Evolutionary conservation across 441 rosid species (phyloP), one percentile per base, ranked within the genome.

Genomic region (Corymbia citriodora): DNA sequence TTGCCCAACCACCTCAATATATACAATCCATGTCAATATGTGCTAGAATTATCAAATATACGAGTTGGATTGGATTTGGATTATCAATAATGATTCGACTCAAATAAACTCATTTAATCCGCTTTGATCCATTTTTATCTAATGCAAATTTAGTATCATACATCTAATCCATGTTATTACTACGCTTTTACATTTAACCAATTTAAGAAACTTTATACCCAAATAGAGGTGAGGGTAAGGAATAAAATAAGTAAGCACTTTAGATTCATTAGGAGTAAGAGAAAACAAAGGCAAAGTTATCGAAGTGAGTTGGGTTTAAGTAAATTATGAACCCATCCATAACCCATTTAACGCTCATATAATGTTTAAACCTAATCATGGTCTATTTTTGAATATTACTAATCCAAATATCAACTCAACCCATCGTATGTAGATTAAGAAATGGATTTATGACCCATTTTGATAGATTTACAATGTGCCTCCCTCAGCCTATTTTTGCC

Each of bases 31-130:
- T 33, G 79, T 68, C 36, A 17, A 59, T 25, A 7, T 23, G 14
- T 23, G 4, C 7, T 10, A 10, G n/a, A 59, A 27, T 59, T 1
- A 0, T 59, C 7, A 25, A 59, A 25, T 25, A 29, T 3, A 10
- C 9, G 14, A 13, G 5, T 9, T 1, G 6, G 10, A 0, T 57
- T 21, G 2, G 12, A 25, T 57, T 57, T 57, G 6, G 2, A 6
- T 57, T 57, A 3, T 57, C 2, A 13, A 57, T 9, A 57, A 23
- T 57, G 14, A 9, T 2, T 0, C 4, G 1, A 59, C 6, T 29
- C 14, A 59, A 59, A 59, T 59, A 59, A 19, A 59, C 2, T 2
- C 2, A 25, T 59, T 25, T 10, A 2, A 59, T 4, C 14, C 3
- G 2, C 10, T 25, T 23, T 59, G 1, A 59, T 0, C 25, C 65